A percentile compares a stretch with the other conserved stretches of the same genome.
These are phyloP conservation scores for Kewa caespitosa DNA, from an alignment of 179 eudicot genomes.

Conservation along the genomic window DNA sequence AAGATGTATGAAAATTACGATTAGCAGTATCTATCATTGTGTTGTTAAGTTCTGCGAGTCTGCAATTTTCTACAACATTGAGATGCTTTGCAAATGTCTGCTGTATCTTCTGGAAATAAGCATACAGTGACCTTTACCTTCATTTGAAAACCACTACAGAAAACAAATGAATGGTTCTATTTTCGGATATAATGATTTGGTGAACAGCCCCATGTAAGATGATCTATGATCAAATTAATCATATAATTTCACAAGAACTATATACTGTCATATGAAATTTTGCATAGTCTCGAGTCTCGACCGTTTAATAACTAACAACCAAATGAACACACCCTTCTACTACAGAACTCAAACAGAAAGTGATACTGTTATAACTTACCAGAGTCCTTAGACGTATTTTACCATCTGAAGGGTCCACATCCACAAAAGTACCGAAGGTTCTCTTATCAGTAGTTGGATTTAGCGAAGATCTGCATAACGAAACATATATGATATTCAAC, in stretches of 20 bases:
- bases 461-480: slow-evolving; percentile 51
- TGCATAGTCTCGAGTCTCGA: too few species aligned
- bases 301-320: neutral
- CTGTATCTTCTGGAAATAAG: too few species aligned
- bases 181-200: too few species aligned
- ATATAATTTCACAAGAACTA: neutral
- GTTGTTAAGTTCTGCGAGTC: too few species aligned
- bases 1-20: neutral
- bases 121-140: too few species aligned
- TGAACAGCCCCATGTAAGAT: too few species aligned
- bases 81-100: too few species aligned
- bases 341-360: neutral
- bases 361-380: slow-evolving; percentile 30
- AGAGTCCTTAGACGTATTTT: slow-evolving; percentile 51
- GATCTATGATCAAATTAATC: neutral
- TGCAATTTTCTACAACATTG: too few species aligned
- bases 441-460: slow-evolving; percentile 46
- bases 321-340: neutral
- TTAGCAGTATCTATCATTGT: too few species aligned
- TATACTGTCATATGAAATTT: neutral
- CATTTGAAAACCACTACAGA: too few species aligned
- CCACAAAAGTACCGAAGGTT: slow-evolving; percentile 58
- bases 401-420: slow-evolving; percentile 46
- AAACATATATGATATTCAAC: neutral
- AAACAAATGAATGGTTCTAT: too few species aligned